phyloP scores from a whole-genome alignment of 345 rosid genomes.

The Angophora floribunda region DNA sequence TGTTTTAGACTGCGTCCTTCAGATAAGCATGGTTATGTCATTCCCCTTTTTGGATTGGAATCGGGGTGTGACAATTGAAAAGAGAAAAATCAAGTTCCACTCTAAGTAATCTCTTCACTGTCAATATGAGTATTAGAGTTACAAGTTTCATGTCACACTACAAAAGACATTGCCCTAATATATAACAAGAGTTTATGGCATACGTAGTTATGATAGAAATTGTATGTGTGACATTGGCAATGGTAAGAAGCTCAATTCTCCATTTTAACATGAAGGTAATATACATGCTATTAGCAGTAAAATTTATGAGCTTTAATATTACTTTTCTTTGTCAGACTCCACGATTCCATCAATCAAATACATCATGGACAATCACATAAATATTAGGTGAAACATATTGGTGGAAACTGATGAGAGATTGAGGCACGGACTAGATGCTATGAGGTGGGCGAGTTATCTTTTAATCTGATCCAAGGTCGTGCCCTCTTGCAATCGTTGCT shows the following conservation, averaged over 20 bases:
- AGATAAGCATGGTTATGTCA: accelerated
- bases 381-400: background rate
- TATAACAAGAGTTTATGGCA: background rate
- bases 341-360: background rate
- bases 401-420: background rate
- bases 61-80: background rate
- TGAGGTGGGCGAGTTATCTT: background rate
- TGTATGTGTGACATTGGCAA: background rate
- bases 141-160: background rate
- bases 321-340: background rate
- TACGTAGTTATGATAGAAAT: background rate
- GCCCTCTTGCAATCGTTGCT: background rate
- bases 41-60: background rate
- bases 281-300: background rate
- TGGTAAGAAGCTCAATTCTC: background rate
- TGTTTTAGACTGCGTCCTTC: background rate
- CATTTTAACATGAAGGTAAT: background rate
- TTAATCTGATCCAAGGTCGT: background rate
- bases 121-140: background rate
- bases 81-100: background rate
- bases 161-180: background rate
- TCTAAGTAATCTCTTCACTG: background rate
- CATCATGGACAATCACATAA: background rate
- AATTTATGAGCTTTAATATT: background rate
- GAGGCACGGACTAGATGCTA: background rate